Evolutionary conservation across 2,329 filamentous ascomycete genomes (phyloP).

Genomic region (Alternaria consortialis): DNA sequence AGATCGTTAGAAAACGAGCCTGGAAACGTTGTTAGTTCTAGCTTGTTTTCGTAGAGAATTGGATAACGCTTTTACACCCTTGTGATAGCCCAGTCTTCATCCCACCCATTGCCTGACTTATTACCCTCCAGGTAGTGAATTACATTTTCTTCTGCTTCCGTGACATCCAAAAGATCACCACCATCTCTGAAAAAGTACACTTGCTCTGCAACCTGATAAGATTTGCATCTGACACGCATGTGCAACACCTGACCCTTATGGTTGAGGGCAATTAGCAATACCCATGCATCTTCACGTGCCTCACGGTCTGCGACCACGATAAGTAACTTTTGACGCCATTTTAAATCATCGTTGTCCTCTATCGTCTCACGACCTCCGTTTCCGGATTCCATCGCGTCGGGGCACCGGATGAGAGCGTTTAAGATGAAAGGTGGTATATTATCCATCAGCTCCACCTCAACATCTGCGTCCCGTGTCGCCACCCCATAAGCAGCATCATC

Average conservation of each 20-base stretch:
- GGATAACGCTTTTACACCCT: no score
- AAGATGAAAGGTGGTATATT: conserved; percentile 3
- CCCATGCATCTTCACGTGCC: conserved; percentile 7
- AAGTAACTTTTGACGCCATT: neutral
- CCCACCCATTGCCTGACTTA: conserved; percentile 5
- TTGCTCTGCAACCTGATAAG: neutral
- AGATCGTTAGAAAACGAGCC: no score
- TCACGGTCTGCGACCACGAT: conserved; percentile 2
- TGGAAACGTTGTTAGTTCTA: no score
- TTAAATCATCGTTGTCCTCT: neutral
- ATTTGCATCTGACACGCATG: conserved; percentile 1
- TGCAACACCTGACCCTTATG: conserved; percentile 4
- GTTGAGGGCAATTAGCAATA: conserved; percentile 2
- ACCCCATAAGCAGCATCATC: neutral
- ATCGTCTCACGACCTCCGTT: neutral
- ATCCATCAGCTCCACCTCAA: conserved; percentile 10
- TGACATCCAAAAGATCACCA: neutral
- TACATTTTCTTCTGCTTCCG: neutral
- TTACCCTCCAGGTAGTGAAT: neutral
- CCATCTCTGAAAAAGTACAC: neutral
- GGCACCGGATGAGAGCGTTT: conserved; percentile 5
- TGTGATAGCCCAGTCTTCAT: neutral
- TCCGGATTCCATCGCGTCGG: conserved; percentile 1
- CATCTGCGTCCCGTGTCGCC: conserved; percentile 2
- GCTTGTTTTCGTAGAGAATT: no score